phyloP scores from a whole-genome alignment of 257 asterid species.

The Fraxinus quadrangulata region DNA sequence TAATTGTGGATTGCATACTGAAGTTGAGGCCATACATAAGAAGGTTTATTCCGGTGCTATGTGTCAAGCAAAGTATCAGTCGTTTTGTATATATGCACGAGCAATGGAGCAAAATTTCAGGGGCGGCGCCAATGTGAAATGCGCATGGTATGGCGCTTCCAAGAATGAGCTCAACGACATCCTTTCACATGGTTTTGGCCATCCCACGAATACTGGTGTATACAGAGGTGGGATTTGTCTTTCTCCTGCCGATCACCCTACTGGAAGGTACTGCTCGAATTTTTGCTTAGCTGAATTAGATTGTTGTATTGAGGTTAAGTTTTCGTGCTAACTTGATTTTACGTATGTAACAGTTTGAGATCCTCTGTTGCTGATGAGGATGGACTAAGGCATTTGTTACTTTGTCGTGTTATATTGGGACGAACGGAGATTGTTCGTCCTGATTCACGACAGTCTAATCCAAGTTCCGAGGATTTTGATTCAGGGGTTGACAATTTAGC shows the following conservation, averaged over 20 bases:
- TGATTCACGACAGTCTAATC: constrained; percentile 41
- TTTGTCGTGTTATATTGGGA: constrained; percentile 67
- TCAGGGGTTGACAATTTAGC: constrained; percentile 51
- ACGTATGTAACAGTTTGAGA: constrained; percentile 37
- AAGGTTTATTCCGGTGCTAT: constrained; percentile 26
- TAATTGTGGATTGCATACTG: constrained; percentile 23
- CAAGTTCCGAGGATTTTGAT: constrained; percentile 58
- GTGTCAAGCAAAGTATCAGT: constrained; percentile 34
- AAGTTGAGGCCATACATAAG: constrained; percentile 38
- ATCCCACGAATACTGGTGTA: constrained; percentile 19
- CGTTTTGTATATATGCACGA: constrained; percentile 39
- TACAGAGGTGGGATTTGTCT: constrained; percentile 42
- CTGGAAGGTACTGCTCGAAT: constrained; percentile 38
- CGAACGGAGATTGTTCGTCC: constrained; percentile 40
- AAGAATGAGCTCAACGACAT: constrained; percentile 36
- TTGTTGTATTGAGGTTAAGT: neutral
- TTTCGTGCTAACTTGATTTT: neutral
- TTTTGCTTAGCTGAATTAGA: neutral
- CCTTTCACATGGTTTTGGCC: constrained; percentile 43
- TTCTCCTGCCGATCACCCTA: constrained; percentile 44
- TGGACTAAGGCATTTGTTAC: constrained; percentile 52
- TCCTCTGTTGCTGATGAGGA: constrained; percentile 42
- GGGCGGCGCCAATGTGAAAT: constrained; percentile 51
- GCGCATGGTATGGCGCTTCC: constrained; percentile 60
- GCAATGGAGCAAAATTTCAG: constrained; percentile 45